These are phyloP conservation scores for Cutaneotrichosporon cutaneum DNA, from an alignment of 1,284 basidiomycete genomes.

Conservation along the genomic window DNA sequence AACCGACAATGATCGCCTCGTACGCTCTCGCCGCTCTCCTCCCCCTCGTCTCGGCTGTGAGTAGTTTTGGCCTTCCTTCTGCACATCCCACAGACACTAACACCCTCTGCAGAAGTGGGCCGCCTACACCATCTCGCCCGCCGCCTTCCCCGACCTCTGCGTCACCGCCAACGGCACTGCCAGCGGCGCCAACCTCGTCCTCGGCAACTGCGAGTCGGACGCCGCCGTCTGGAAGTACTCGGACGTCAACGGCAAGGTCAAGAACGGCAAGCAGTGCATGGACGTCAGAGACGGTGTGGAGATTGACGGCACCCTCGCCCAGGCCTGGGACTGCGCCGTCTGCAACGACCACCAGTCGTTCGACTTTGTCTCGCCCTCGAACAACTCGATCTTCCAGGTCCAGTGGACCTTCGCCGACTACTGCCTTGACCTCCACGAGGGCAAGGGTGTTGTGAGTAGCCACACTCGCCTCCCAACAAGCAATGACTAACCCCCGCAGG, in stretches of 20 bases:
- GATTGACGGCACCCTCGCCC: constrained; percentile 40
- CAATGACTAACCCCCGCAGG: neutral
- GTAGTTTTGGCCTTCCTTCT: constrained; percentile 11
- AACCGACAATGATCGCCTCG: constrained; percentile 14
- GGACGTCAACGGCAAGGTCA: constrained; percentile 32
- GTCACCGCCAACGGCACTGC: constrained; percentile 28
- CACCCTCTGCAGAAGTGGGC: constrained; percentile 6
- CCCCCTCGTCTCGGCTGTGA: constrained; percentile 24
- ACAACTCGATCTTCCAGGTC: constrained; percentile 24
- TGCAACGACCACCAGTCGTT: constrained; percentile 43
- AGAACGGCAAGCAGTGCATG: constrained; percentile 36
- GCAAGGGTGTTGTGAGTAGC: constrained; percentile 28
- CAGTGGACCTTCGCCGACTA: constrained; percentile 33
- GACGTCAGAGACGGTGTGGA: constrained; percentile 39
- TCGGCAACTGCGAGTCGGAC: constrained; percentile 34
- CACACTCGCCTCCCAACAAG: no score
- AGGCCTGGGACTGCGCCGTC: constrained; percentile 42
- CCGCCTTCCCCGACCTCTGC: constrained; percentile 36
- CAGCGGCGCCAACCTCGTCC: constrained; percentile 36
- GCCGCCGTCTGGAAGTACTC: constrained; percentile 25
- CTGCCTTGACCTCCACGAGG: constrained; percentile 45
- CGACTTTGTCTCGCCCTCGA: constrained; percentile 16
- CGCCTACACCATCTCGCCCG: constrained; percentile 34
- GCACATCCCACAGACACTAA: no score
- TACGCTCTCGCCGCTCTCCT: constrained; percentile 20